These are phyloP conservation scores for Phytophthora pinifolia DNA, from an alignment of 352 stramenopile species.

Conservation along the genomic window DNA sequence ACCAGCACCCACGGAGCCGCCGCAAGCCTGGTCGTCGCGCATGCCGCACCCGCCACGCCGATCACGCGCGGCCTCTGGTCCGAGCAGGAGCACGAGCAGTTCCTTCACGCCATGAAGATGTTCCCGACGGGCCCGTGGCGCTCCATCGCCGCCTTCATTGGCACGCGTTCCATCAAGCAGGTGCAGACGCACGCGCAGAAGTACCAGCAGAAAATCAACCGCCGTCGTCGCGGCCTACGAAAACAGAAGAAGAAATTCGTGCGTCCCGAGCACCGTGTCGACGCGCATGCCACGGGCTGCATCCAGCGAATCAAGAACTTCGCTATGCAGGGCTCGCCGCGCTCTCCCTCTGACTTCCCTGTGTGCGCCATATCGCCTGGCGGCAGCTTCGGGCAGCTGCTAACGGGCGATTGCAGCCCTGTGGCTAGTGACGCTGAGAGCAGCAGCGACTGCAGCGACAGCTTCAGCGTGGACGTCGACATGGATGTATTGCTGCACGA, in stretches of 20 bases:
- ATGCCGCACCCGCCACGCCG: conserved; percentile 23
- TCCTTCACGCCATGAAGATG: conserved; percentile 82
- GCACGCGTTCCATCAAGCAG: conserved; percentile 81
- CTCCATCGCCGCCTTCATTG: conserved; percentile 70
- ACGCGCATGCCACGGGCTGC: conserved; percentile 58
- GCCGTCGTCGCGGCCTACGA: conserved; percentile 70
- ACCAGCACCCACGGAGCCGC: conserved; percentile 18
- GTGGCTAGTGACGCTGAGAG: conserved; percentile 26
- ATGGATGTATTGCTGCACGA: conserved; percentile 25
- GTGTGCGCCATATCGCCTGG: conserved; percentile 24
- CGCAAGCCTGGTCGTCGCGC: conserved; percentile 15
- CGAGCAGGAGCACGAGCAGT: conserved; percentile 75
- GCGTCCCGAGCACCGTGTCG: conserved; percentile 72
- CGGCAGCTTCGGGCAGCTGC: conserved; percentile 28
- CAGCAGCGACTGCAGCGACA: conserved; percentile 26
- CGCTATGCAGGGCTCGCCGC: conserved; percentile 39
- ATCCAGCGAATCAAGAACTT: conserved; percentile 63
- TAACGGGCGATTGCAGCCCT: conserved; percentile 28
- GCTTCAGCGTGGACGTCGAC: conserved; percentile 28
- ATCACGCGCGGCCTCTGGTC: conserved; percentile 75
- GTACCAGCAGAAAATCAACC: conserved; percentile 86
- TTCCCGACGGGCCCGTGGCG: conserved; percentile 76
- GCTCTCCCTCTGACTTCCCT: conserved; percentile 39
- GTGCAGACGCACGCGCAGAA: conserved; percentile 87
- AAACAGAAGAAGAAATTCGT: conserved; percentile 88